Base-by-base conservation (phyloP, 768 basidiomycete genomes). In the Astraeus odoratus region DNA sequence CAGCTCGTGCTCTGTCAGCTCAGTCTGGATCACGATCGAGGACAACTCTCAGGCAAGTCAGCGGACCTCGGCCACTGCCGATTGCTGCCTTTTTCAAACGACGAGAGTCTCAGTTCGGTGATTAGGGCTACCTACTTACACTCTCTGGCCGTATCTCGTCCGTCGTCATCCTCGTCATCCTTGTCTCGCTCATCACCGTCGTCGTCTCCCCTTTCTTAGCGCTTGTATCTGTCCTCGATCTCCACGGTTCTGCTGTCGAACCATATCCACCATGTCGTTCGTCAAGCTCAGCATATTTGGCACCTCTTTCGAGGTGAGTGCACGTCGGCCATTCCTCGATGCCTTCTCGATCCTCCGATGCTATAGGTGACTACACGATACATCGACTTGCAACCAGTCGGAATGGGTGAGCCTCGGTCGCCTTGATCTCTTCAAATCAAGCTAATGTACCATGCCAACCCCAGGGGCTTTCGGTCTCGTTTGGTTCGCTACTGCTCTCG, bases 231-330 rank as follows among this genome's bases (percentile, higher is more conserved):
- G 23, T 20, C 37, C 29, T 24, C 23, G 13, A 6, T 25, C 12
- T 20, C 20, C 12, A n/a, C 22, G 20, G 22, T 25, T 46, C 40
- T 47, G 22, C 42, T 39, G 37, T 29, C 25, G 23, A 39, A 36
- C 26, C 9, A 19, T 40, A 36, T 46, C 36, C 45, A 44, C 43
- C 43, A 90, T 92, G 89, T 92, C 89, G 43, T 96, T 96, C 56
- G 93, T 97, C 60, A 97, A 97, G 71, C 88, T 98, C 59, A 88
- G 84, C 69, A 98, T 98, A 70, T 98, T 98, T 57, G 94, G 93
- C 38, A 99, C 95, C 51, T 96, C 94, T 44, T 94, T 95, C 68
- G 92, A 95, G 81, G 91, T 86, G 43, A 44, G 69, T 58, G 42
- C 8, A 23, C 47, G 30, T 39, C 39, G n/a, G 41, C 15, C 30